Base-by-base conservation (phyloP, 805 yeast genomes). In the Ascoidea rubescens region DNA sequence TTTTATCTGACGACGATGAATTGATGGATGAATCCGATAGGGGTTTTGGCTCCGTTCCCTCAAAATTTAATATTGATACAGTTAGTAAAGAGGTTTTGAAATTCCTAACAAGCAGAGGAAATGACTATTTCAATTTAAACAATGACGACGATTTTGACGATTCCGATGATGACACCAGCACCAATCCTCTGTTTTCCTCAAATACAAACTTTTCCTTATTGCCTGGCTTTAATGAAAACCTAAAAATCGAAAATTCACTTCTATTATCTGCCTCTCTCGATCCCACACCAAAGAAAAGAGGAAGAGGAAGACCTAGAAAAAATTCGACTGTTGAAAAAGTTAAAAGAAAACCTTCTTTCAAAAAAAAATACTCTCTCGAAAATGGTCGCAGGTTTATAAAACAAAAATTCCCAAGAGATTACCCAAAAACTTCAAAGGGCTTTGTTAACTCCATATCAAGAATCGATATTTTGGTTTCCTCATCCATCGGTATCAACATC, bases 401-500 rank as follows among this genome's bases (percentile, higher is more conserved):
- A 32, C 53, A 48, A 31, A 49, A 48, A 43, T 51, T 53, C 21
- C 58, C 58, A 6, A 50, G 49, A 7, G 53, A 46, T n/a, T 32
- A 45, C 43, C 30, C 45, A 7, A 33, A 42, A 5, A 53, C 48
- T 21, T 37, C 46, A 5, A 44, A 50, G 12, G 49, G 51, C 28
- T 37, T 32, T 16, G 49, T 55, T 21, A 33, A 16, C 12, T 51
- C 48, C 2, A 42, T 55, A 32, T 21, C 32, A 12, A 54, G 57
- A 14, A 46, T 56, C 17, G 54, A 55, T 17, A 54, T 49, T n/a
- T 37, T 53, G 30, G 16, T 56, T 37, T 30, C 56, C 43, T 31
- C 45, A 8, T 53, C 53, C 46, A 46, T 56, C 6, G 58, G 57
- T 6, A 50, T 56, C 32, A 30, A 31, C 17, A 48, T 56, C 21